Percentiles rank a stretch among this genome's conserved stretches.
These are phyloP conservation scores for Fusarium sp. DNA, from an alignment of 2,329 filamentous ascomycete species.

Conservation along the genomic window DNA sequence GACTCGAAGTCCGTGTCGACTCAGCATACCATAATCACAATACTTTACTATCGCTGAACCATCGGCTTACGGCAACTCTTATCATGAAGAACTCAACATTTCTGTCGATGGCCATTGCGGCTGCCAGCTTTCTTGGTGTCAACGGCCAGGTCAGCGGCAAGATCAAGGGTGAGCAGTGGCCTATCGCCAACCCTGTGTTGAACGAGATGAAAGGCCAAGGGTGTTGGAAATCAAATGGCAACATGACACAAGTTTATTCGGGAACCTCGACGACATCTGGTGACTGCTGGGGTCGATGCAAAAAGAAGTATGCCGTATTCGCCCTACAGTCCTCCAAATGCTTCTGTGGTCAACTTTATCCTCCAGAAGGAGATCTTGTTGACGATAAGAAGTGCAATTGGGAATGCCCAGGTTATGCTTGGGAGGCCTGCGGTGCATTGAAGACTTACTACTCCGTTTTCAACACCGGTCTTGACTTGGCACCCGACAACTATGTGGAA, in stretches of 20 bases:
- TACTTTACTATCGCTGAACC: conserved; percentile 31
- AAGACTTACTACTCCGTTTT: conserved; percentile 57
- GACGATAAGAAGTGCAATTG: conserved; percentile 71
- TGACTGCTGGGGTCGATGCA: conserved; percentile 56
- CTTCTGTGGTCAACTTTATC: conserved; percentile 78
- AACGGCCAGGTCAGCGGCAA: not conserved
- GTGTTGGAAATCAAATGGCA: conserved; percentile 61
- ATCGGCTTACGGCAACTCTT: not conserved
- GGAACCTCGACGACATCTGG: conserved; percentile 52
- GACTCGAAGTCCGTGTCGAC: conserved; percentile 32
- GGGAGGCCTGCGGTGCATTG: conserved; percentile 68
- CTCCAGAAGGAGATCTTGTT: conserved; percentile 65
- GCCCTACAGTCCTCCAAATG: conserved; percentile 73
- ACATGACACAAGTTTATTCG: conserved; percentile 48
- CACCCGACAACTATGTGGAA: conserved; percentile 45
- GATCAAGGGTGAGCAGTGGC: conserved; percentile 47
- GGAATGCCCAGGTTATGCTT: conserved; percentile 71
- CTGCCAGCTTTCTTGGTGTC: conserved; percentile 42
- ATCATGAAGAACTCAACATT: conserved; percentile 51
- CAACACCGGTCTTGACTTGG: conserved; percentile 62
- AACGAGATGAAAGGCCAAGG: conserved; percentile 60
- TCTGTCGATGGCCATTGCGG: conserved; percentile 47
- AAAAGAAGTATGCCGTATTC: conserved; percentile 66
- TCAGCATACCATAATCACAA: conserved; percentile 1
- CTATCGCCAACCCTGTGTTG: conserved; percentile 52